Conservation (phyloP, 495 filamentous ascomycete genomes). For the Darksidea phi region DNA sequence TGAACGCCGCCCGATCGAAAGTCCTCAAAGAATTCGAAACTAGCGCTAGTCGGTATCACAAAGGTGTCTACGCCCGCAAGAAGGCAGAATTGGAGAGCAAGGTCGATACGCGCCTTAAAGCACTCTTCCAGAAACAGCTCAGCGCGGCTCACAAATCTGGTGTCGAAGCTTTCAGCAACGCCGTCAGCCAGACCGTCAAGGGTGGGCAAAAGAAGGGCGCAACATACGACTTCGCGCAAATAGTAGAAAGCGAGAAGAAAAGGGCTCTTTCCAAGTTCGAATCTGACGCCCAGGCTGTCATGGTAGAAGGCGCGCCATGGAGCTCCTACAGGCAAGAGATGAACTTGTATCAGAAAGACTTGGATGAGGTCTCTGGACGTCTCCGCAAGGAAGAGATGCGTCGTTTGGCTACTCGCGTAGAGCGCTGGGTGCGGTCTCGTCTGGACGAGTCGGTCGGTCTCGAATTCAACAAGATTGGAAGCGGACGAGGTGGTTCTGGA, state of each 20-base stretch:
- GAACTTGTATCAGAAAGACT: constrained; percentile 67
- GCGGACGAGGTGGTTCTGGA: constrained; percentile 74
- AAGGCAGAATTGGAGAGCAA: constrained; percentile 79
- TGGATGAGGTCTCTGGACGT: constrained; percentile 77
- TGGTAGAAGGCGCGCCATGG: constrained; percentile 78
- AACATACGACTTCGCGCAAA: constrained; percentile 90
- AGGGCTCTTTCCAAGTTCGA: constrained; percentile 73
- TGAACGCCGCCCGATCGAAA: constrained; percentile 68
- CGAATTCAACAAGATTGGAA: constrained; percentile 92
- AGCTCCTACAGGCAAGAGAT: constrained; percentile 69
- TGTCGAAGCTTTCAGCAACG: constrained; percentile 82
- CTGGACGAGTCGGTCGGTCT: constrained; percentile 83
- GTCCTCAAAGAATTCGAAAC: constrained; percentile 80
- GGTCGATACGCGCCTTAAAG: constrained; percentile 80
- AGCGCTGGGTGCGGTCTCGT: constrained; percentile 86
- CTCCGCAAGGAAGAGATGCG: constrained; percentile 94
- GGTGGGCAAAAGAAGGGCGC: constrained; percentile 85
- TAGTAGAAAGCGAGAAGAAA: constrained; percentile 79
- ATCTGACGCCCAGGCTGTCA: constrained; percentile 67
- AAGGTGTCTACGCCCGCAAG: constrained; percentile 86
- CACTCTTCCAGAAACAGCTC: constrained; percentile 82
- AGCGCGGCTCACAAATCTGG: constrained; percentile 83
- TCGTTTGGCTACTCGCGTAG: constrained; percentile 81
- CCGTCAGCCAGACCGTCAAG: constrained; percentile 80
- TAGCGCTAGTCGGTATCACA: constrained; percentile 91